Evolutionary conservation across 176 grass and related monocot genomes (phyloP).

Genomic region (Oryza meridionalis): DNA sequence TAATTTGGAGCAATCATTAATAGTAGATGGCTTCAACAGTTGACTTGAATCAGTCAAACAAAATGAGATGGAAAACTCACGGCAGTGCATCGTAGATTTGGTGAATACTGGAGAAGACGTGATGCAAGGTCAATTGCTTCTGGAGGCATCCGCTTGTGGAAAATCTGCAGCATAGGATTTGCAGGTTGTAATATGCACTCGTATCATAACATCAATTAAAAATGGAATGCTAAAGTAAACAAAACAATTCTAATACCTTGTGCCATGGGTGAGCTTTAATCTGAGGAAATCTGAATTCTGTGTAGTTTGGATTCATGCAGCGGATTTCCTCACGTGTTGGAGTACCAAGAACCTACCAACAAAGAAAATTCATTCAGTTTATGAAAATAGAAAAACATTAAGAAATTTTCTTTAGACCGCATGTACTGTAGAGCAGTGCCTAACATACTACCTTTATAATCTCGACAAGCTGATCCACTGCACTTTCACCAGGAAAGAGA

Average conservation of each 20-base stretch:
- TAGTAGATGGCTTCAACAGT: conserved; percentile 27
- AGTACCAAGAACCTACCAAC: conserved; percentile 74
- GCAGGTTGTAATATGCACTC: conserved; percentile 10
- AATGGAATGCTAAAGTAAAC: background rate
- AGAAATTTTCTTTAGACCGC: conserved; percentile 22
- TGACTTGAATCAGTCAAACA: conserved; percentile 39
- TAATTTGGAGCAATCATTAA: conserved; percentile 42
- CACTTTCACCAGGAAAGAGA: conserved; percentile 78
- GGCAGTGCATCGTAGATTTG: conserved; percentile 74
- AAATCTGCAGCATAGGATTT: conserved; percentile 48
- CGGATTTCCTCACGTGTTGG: conserved; percentile 79
- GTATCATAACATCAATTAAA: conserved; percentile 24
- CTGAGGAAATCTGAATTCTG: conserved; percentile 76
- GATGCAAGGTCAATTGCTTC: conserved; percentile 78
- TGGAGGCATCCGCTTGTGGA: conserved; percentile 80
- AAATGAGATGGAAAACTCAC: conserved; percentile 37
- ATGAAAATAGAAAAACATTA: background rate
- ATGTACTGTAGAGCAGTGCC: background rate
- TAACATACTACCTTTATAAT: conserved; percentile 66
- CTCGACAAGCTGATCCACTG: conserved; percentile 80
- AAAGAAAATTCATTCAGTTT: conserved; percentile 26
- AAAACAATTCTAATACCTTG: conserved; percentile 44
- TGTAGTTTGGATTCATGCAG: conserved; percentile 81
- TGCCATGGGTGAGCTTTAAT: conserved; percentile 86
- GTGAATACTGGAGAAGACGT: conserved; percentile 77